Conservation (phyloP, 1,139 yeast genomes). For the Taphrina populina region DNA sequence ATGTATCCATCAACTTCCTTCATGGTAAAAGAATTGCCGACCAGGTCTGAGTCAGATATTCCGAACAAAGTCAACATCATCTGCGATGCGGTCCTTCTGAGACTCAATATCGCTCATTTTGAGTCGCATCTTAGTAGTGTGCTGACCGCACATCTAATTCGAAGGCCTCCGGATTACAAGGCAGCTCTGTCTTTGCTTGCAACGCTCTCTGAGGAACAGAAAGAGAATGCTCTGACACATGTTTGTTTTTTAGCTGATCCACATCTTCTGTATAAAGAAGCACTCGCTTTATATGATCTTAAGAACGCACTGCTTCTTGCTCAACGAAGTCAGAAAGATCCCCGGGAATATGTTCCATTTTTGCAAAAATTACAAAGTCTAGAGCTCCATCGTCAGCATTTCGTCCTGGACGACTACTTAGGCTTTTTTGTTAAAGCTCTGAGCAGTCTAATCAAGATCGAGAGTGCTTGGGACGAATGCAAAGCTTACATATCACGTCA, state of each 20-base stretch:
- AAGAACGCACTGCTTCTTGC: constrained; percentile 79
- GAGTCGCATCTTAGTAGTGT: constrained; percentile 69
- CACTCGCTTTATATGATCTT: constrained; percentile 80
- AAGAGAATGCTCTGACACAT: constrained; percentile 64
- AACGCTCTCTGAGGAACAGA: constrained; percentile 39
- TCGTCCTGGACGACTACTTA: constrained; percentile 76
- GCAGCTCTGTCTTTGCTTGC: constrained; percentile 66
- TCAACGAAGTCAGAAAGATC: constrained; percentile 96
- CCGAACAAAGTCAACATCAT: constrained; percentile 64
- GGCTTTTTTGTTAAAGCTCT: constrained; percentile 69
- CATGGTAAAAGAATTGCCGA: background rate
- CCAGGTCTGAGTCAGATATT: background rate
- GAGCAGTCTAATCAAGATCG: constrained; percentile 55
- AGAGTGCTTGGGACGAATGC: constrained; percentile 56
- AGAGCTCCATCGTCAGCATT: constrained; percentile 63
- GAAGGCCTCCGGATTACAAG: constrained; percentile 77
- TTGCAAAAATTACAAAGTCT: constrained; percentile 74
- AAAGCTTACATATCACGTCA: constrained; percentile 71
- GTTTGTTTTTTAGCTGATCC: constrained; percentile 90
- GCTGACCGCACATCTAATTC: constrained; percentile 89
- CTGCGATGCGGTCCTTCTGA: constrained; percentile 66
- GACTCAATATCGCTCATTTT: constrained; percentile 55
- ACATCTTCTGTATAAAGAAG: constrained; percentile 71
- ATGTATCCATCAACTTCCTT: constrained; percentile 72
- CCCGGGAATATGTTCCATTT: constrained; percentile 93